These are phyloP conservation scores for Lentinula boryana DNA, from an alignment of 768 basidiomycete species.

Conservation along the genomic window DNA sequence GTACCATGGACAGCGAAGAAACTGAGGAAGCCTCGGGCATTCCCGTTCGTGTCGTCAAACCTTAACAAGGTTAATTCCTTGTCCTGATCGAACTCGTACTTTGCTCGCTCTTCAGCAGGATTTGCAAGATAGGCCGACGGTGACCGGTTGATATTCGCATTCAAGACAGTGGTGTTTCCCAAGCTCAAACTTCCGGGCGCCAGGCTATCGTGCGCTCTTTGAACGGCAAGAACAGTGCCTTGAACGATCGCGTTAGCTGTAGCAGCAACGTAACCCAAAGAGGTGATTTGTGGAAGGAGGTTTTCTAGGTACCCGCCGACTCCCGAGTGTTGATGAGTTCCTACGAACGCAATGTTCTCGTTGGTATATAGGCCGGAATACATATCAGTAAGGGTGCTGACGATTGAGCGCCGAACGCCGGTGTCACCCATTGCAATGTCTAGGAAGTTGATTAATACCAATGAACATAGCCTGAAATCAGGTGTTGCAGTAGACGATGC, in stretches of 20 bases:
- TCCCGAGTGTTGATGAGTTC: constrained; percentile 71
- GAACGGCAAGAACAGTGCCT: constrained; percentile 65
- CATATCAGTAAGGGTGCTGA: constrained; percentile 45
- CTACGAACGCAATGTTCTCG: constrained; percentile 69
- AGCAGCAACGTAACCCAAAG: constrained; percentile 67
- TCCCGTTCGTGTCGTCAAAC: constrained; percentile 55
- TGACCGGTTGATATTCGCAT: constrained; percentile 69
- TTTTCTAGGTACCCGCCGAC: constrained; percentile 79
- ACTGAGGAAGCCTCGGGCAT: constrained; percentile 59
- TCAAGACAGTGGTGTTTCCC: constrained; percentile 64
- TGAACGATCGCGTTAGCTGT: constrained; percentile 67
- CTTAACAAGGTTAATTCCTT: constrained; percentile 65
- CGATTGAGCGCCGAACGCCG: constrained; percentile 65
- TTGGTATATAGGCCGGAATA: constrained; percentile 63
- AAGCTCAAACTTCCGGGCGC: constrained; percentile 52
- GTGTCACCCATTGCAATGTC: constrained; percentile 83
- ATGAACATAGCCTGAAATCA: background rate
- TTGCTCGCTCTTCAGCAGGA: constrained; percentile 60
- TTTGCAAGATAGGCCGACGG: constrained; percentile 76
- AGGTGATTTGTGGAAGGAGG: constrained; percentile 70
- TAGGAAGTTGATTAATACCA: constrained; percentile 12
- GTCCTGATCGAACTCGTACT: constrained; percentile 68
- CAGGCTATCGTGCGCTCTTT: constrained; percentile 59
- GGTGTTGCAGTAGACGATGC: too few relatives aligned
- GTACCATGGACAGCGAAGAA: constrained; percentile 81